phyloP scores from a whole-genome alignment of 2,329 filamentous ascomycete genomes.

The Diaporthe ilicicola region DNA sequence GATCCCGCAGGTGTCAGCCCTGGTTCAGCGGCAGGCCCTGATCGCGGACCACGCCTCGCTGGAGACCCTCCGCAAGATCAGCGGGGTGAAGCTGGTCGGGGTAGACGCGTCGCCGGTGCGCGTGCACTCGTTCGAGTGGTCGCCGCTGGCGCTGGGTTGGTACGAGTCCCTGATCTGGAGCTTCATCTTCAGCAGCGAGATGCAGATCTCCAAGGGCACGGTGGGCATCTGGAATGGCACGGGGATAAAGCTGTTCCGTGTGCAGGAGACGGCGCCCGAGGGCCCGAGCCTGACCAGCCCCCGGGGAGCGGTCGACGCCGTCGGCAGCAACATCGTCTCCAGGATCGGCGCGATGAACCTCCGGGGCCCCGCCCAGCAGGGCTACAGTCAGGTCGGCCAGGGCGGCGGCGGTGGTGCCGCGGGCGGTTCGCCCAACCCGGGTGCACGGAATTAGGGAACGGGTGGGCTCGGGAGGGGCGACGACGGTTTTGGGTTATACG shows the following conservation, averaged over 20 bases:
- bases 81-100: constrained; percentile 69
- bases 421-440: constrained; percentile 6
- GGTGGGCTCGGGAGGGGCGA: background rate
- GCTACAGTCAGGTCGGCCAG: constrained; percentile 5
- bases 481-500: background rate
- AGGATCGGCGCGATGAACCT: constrained; percentile 85
- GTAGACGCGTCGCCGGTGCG: constrained; percentile 79
- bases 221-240: constrained; percentile 96
- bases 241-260: constrained; percentile 84
- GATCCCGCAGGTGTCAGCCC: constrained; percentile 70
- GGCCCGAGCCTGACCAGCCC: constrained; percentile 86
- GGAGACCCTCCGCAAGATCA: constrained; percentile 63
- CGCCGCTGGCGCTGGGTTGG: constrained; percentile 88
- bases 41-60: constrained; percentile 52
- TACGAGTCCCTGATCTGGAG: constrained; percentile 96
- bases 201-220: constrained; percentile 85
- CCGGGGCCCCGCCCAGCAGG: constrained; percentile 49
- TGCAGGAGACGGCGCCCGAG: constrained; percentile 83
- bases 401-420: background rate
- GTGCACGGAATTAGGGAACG: background rate
- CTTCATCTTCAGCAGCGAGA: constrained; percentile 89
- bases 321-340: constrained; percentile 88
- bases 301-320: constrained; percentile 89
- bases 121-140: constrained; percentile 95
- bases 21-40: constrained; percentile 62